These are phyloP conservation scores for Diaporthe eres DNA, from an alignment of 2,329 filamentous ascomycete species.

Conservation along the genomic window DNA sequence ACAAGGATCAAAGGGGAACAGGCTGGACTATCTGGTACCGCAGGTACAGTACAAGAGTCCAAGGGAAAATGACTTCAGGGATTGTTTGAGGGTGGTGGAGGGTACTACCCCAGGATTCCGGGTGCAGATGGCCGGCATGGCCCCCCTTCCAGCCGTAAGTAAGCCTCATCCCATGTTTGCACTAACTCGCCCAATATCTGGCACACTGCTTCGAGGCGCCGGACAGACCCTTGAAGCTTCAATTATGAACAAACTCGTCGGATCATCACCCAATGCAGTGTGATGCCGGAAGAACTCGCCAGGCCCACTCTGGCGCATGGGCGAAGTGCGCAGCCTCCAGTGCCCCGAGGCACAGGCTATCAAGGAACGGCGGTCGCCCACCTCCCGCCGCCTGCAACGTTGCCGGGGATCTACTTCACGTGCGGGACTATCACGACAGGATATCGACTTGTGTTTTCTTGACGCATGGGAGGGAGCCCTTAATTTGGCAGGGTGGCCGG, in stretches of 20 bases:
- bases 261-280: constrained; percentile 28
- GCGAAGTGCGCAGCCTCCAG: constrained; percentile 15
- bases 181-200: constrained; percentile 13
- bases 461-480: constrained; percentile 23
- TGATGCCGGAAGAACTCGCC: constrained; percentile 15
- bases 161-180: constrained; percentile 31
- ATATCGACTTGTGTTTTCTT: neutral
- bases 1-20: constrained; percentile 26
- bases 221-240: constrained; percentile 6
- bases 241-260: neutral
- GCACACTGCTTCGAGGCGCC: constrained; percentile 19
- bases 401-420: constrained; percentile 13
- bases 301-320: constrained; percentile 24
- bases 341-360: constrained; percentile 16
- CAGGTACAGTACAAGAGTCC: constrained; percentile 28
- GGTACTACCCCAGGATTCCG: constrained; percentile 36
- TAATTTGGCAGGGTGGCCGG: constrained; percentile 25
- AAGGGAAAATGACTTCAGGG: constrained; percentile 30
- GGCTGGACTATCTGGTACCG: constrained; percentile 22
- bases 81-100: constrained; percentile 28
- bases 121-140: constrained; percentile 29
- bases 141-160: constrained; percentile 10
- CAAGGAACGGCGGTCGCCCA: constrained; percentile 29
- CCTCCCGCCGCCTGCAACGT: constrained; percentile 24
- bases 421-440: constrained; percentile 2